Evolutionary conservation across 129 eudicot species (phyloP).

Genomic region (Saussurea involucrata): DNA sequence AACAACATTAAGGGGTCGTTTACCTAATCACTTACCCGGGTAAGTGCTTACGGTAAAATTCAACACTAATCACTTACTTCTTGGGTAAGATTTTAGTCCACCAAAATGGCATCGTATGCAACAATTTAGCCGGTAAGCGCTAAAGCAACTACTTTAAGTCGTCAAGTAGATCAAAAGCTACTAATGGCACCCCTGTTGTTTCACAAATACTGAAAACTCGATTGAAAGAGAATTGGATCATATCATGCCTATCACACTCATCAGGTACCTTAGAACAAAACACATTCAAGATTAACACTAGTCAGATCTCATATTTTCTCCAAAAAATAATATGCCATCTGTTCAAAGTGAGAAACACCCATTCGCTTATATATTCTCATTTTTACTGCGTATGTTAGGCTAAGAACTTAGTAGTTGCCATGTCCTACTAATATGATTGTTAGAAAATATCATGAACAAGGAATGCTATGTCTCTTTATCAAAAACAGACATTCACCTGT

Average conservation of each 20-base stretch:
- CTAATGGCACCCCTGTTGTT: neutral
- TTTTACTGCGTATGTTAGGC: neutral
- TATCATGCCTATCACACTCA: neutral
- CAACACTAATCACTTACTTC: too few species aligned
- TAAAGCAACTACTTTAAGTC: too few species aligned
- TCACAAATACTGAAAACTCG: neutral
- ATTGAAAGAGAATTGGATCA: neutral
- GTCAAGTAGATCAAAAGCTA: slow-evolving; percentile 4
- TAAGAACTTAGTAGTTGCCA: neutral
- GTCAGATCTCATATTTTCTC: neutral
- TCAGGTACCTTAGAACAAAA: neutral
- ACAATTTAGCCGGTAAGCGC: too few species aligned
- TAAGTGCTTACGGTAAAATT: too few species aligned
- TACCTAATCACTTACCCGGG: too few species aligned
- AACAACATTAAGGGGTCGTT: too few species aligned
- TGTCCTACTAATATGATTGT: neutral
- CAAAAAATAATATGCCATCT: neutral
- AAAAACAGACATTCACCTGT: neutral
- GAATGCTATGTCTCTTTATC: neutral
- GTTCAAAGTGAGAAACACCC: neutral
- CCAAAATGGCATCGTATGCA: too few species aligned
- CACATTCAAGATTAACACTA: neutral
- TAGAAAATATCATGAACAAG: neutral
- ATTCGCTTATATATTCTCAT: neutral
- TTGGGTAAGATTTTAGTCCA: too few species aligned